Evolutionary conservation across 192 early-diverging fungal genomes (phyloP).

Genomic region (Geranomyces michiganensis): DNA sequence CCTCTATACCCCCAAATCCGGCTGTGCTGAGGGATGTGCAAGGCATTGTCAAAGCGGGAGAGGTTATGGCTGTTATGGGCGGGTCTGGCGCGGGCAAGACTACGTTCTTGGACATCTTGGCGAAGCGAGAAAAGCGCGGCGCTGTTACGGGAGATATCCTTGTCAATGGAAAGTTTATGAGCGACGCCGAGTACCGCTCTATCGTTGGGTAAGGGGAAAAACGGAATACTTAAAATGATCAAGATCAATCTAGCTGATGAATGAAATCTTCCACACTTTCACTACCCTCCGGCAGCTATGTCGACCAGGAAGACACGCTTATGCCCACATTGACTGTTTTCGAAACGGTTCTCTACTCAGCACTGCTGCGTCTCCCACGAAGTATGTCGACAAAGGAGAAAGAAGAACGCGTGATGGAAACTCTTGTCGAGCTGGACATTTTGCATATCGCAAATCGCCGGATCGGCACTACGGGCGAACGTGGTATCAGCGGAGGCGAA

Average conservation of each 20-base stretch:
- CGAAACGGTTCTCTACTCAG: slow-evolving; percentile 89
- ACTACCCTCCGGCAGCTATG: slow-evolving; percentile 53
- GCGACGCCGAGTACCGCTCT: slow-evolving; percentile 57
- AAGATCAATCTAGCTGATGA: no score
- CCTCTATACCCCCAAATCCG: slow-evolving; percentile 15
- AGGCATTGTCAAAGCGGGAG: slow-evolving; percentile 79
- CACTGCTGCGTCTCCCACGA: slow-evolving; percentile 77
- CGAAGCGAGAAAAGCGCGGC: slow-evolving; percentile 78
- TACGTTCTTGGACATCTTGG: slow-evolving; percentile 87
- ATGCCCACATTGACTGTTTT: slow-evolving; percentile 86
- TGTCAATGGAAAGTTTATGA: slow-evolving; percentile 75
- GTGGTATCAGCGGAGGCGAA: slow-evolving; percentile 92
- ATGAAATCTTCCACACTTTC: no score
- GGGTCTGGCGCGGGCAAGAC: slow-evolving; percentile 92
- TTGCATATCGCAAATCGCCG: slow-evolving; percentile 76
- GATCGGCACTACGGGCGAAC: slow-evolving; percentile 68
- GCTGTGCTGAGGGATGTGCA: slow-evolving; percentile 67
- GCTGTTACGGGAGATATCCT: slow-evolving; percentile 72
- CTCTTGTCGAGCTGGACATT: slow-evolving; percentile 87
- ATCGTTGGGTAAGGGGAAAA: slow-evolving; percentile 47
- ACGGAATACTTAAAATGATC: background rate
- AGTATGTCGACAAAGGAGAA: slow-evolving; percentile 60
- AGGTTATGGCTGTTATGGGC: slow-evolving; percentile 92
- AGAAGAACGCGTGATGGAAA: slow-evolving; percentile 54
- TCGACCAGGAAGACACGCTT: slow-evolving; percentile 90